Evolutionary conservation across 2,329 filamentous ascomycete genomes (phyloP).

Genomic region (Aspergillus proliferans): DNA sequence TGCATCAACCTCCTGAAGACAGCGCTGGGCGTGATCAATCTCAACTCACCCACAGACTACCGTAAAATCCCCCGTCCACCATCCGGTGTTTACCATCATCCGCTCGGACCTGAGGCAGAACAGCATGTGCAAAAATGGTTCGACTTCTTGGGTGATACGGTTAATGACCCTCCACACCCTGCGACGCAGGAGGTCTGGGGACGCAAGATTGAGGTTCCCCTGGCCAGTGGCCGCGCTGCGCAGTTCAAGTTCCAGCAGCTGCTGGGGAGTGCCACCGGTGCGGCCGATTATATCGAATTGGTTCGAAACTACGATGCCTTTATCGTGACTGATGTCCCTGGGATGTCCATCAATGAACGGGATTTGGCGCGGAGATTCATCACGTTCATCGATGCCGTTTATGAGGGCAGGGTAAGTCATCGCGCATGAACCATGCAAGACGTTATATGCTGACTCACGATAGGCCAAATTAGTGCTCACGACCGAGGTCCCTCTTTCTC

Average conservation of each 20-base stretch:
- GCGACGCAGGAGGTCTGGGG: slow-evolving; percentile 88
- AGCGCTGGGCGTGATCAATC: slow-evolving; percentile 80
- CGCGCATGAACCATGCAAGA: background rate
- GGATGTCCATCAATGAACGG: slow-evolving; percentile 79
- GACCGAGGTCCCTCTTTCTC: slow-evolving; percentile 72
- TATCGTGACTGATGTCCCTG: slow-evolving; percentile 82
- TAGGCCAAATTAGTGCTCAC: slow-evolving; percentile 94
- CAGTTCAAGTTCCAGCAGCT: slow-evolving; percentile 91
- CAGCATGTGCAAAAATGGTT: slow-evolving; percentile 94
- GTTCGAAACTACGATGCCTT: slow-evolving; percentile 87
- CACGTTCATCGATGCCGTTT: slow-evolving; percentile 94
- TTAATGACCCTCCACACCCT: slow-evolving; percentile 66
- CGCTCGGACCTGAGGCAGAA: slow-evolving; percentile 68
- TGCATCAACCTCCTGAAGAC: slow-evolving; percentile 88
- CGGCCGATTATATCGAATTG: slow-evolving; percentile 91
- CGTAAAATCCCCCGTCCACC: slow-evolving; percentile 91
- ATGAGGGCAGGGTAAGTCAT: slow-evolving; percentile 58
- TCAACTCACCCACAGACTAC: slow-evolving; percentile 93
- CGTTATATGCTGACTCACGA: slow-evolving; percentile 14
- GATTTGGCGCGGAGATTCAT: slow-evolving; percentile 92
- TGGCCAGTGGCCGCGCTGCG: slow-evolving; percentile 79
- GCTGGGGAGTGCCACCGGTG: slow-evolving; percentile 79
- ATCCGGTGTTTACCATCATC: slow-evolving; percentile 88
- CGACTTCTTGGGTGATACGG: slow-evolving; percentile 79
- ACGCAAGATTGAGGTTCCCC: slow-evolving; percentile 77